A percentile compares a stretch with the other conserved stretches of the same genome.
These are phyloP conservation scores for Fusarium protoensiforme DNA, from an alignment of 2,329 filamentous ascomycete genomes.

Conservation along the genomic window DNA sequence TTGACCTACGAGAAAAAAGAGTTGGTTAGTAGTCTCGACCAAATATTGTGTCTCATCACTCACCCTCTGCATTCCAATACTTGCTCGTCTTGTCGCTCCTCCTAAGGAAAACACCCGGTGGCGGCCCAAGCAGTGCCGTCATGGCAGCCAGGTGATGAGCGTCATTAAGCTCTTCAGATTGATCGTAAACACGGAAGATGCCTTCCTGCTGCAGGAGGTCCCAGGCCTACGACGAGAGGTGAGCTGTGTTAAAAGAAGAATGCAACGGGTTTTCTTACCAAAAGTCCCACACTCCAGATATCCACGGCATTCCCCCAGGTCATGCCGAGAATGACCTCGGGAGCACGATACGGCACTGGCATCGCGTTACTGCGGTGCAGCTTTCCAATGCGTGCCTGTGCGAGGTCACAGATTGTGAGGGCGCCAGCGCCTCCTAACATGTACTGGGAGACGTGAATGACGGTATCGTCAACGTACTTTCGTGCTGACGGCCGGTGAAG, in stretches of 20 bases:
- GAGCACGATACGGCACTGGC: conserved; percentile 47
- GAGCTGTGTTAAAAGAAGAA: not conserved
- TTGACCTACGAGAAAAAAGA: conserved; percentile 21
- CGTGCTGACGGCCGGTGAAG: conserved; percentile 44
- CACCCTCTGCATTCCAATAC: conserved; percentile 44
- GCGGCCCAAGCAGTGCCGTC: conserved; percentile 43
- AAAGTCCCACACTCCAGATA: conserved; percentile 49
- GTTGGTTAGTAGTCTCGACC: not conserved
- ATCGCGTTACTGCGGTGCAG: conserved; percentile 40
- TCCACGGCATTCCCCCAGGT: conserved; percentile 48
- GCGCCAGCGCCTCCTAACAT: conserved; percentile 46
- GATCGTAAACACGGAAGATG: conserved; percentile 41
- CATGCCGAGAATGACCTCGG: conserved; percentile 52
- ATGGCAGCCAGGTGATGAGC: conserved; percentile 45
- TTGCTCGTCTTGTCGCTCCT: conserved; percentile 32
- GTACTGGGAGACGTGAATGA: conserved; percentile 47
- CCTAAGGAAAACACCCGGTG: conserved; percentile 37
- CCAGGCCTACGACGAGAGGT: conserved; percentile 33
- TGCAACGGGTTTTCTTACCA: conserved; percentile 38
- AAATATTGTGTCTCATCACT: not conserved
- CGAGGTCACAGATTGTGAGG: conserved; percentile 49
- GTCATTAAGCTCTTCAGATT: conserved; percentile 38
- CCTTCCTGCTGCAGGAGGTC: conserved; percentile 35
- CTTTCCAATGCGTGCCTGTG: conserved; percentile 49
- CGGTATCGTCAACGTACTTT: conserved; percentile 41